phyloP scores from a whole-genome alignment of 306 rosid genomes.

The Vigna radiata region DNA sequence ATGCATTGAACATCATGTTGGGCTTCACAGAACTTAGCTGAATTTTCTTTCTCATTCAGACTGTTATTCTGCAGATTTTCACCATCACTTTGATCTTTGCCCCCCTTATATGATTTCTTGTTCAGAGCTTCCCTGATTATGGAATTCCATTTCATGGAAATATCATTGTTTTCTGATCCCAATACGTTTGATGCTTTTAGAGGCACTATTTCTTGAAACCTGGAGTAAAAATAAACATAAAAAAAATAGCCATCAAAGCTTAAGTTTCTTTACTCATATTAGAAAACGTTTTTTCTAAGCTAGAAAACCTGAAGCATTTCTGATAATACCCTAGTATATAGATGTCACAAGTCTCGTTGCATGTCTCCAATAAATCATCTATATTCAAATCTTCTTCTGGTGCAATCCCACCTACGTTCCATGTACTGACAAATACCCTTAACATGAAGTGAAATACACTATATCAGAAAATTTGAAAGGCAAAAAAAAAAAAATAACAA shows the following conservation, averaged over 20 bases:
- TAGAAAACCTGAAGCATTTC: neutral
- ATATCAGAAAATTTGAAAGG: constrained; percentile 18
- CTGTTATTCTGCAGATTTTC: neutral
- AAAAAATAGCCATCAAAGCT: neutral
- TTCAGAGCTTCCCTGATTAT: constrained; percentile 70
- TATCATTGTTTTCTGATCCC: constrained; percentile 67
- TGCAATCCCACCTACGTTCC: constrained; percentile 93
- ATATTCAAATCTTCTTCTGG: constrained; percentile 68
- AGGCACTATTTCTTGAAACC: constrained; percentile 96
- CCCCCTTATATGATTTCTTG: constrained; percentile 41
- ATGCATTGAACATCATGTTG: constrained; percentile 66
- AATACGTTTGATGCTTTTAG: constrained; percentile 80
- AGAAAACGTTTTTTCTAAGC: neutral
- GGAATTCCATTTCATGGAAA: constrained; percentile 72
- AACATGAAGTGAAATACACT: constrained; percentile 33
- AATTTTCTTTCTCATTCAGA: neutral
- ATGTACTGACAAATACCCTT: constrained; percentile 85
- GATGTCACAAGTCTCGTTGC: constrained; percentile 66
- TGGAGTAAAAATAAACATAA: constrained; percentile 36
- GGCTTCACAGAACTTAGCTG: constrained; percentile 18
- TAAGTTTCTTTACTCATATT: neutral
- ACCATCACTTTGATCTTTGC: neutral
- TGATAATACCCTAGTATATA: constrained; percentile 78
- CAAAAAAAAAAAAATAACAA: neutral
- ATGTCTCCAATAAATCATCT: constrained; percentile 67